Evolutionary conservation across 306 rosid species (phyloP), one percentile per base, ranked within the genome.

Genomic region (Medicago arabica): DNA sequence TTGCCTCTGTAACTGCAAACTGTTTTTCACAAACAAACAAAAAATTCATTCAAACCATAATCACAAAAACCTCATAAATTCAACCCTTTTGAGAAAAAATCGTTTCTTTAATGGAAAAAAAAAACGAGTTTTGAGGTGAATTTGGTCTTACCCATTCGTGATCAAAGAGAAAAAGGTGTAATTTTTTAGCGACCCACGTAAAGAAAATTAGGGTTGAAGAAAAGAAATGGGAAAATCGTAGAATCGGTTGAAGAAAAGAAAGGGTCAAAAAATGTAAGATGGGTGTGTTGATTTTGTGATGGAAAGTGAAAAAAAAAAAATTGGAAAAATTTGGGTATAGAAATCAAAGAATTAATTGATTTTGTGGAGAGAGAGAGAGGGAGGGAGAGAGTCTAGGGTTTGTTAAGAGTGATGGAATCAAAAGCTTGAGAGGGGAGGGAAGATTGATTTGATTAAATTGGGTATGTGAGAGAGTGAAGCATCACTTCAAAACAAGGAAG

Each of bases 331-430:
- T 6, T 14, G 59, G 76, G 61, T 36, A 18, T 57, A 66, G 71
- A 80, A 69, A 57, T 66, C 17, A 36, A 41, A 65, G 36, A 47
- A 57, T 19, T 73, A 39, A 72, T 38, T 15, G 54, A 55, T 53
- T 55, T 21, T 14, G 54, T 28, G 31, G 31, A 66, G 31, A 65
- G 82, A 63, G 39, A 65, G 82, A 63, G 31, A 25, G 31, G 59
- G 28, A 65, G 82, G 55, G 39, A 65, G 82, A 55, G 72, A 68
- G 76, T 82, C 76, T 88, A 88, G 92, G 92, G 89, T 86, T 78
- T 60, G 82, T 25, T 21, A 75, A 82, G 76, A 63, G 49, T 25
- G 38, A 13, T 44, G 78, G 64, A 85, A 81, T 76, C 83, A 80
- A 81, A 72, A 82, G 70, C 76, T 54, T 74, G 18, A 64, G 71